phyloP scores from a whole-genome alignment of 2,329 filamentous ascomycete genomes.

The Penicillium sp. region DNA sequence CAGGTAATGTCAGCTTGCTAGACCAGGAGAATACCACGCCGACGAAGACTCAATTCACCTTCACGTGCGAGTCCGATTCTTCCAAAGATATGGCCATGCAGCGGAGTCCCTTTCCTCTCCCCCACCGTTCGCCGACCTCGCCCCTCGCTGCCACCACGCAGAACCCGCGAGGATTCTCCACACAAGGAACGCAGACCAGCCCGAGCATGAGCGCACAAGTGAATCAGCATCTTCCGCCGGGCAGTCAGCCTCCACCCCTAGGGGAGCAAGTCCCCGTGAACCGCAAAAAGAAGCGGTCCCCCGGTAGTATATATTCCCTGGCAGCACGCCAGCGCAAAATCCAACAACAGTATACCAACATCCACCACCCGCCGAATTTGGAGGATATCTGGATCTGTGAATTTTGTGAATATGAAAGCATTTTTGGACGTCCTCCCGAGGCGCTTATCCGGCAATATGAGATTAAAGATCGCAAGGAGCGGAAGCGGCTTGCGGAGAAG shows the following conservation, averaged over 20 bases:
- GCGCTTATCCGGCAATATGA: slow-evolving; percentile 91
- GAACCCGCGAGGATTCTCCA: slow-evolving; percentile 49
- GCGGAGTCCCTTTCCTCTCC: slow-evolving; percentile 49
- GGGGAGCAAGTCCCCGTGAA: slow-evolving; percentile 53
- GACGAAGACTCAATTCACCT: slow-evolving; percentile 89
- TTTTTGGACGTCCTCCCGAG: slow-evolving; percentile 84
- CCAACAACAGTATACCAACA: slow-evolving; percentile 76
- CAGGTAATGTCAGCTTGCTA: slow-evolving; percentile 79
- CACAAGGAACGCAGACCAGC: slow-evolving; percentile 61
- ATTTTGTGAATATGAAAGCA: slow-evolving; percentile 96
- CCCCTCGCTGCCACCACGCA: slow-evolving; percentile 38
- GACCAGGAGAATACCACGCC: slow-evolving; percentile 71
- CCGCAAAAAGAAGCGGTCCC: slow-evolving; percentile 68
- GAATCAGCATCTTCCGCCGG: slow-evolving; percentile 38
- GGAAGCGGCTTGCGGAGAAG: slow-evolving; percentile 84
- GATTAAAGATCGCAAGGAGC: slow-evolving; percentile 85
- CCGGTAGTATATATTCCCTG: slow-evolving; percentile 71
- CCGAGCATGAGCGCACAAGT: slow-evolving; percentile 49
- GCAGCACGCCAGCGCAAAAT: slow-evolving; percentile 79
- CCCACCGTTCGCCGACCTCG: slow-evolving; percentile 38
- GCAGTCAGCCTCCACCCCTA: slow-evolving; percentile 36
- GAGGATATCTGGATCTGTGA: slow-evolving; percentile 95
- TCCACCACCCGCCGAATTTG: slow-evolving; percentile 68
- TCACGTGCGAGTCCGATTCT: slow-evolving; percentile 90
- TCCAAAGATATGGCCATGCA: slow-evolving; percentile 79